Percentiles rank a stretch among this genome's conserved stretches.
Conservation (phyloP, 371 early-diverging fungal genomes). For the Mucor mucedo region DNA sequence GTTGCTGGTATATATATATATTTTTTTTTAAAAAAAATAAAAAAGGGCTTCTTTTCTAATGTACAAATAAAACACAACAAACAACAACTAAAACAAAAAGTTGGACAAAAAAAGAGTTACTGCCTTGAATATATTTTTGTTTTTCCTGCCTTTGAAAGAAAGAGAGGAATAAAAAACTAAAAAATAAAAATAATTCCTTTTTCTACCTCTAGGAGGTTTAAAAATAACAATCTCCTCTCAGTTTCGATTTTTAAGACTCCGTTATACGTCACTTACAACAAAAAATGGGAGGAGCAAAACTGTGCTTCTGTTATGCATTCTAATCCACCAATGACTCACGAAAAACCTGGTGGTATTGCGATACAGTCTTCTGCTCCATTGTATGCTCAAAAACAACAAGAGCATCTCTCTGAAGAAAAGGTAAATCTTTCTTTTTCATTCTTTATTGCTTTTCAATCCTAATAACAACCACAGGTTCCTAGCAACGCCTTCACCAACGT, state of each 20-base stretch:
- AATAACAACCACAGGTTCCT: constrained; percentile 4
- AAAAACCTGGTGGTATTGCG: constrained; percentile 10
- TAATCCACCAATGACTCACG: not conserved
- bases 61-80: too few relatives aligned
- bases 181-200: not conserved
- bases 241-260: not conserved
- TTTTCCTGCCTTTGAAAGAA: not conserved
- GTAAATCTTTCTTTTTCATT: too few relatives aligned
- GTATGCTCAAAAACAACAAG: constrained; percentile 12
- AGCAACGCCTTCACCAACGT: constrained; percentile 14
- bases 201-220: not conserved
- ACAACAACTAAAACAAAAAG: too few relatives aligned
- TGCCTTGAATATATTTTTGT: too few relatives aligned
- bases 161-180: not conserved
- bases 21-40: too few relatives aligned
- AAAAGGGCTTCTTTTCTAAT: too few relatives aligned
- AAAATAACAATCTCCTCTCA: not conserved
- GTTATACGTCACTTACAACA: constrained; percentile 1
- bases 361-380: constrained; percentile 20
- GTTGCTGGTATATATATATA: too few relatives aligned
- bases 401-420: not conserved
- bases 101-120: too few relatives aligned
- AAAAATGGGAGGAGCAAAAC: too few relatives aligned
- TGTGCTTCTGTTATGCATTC: not conserved
- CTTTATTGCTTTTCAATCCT: not conserved